Evolutionary conservation across 192 early-diverging fungal species (phyloP).

Genomic region (Diversispora eburnea): DNA sequence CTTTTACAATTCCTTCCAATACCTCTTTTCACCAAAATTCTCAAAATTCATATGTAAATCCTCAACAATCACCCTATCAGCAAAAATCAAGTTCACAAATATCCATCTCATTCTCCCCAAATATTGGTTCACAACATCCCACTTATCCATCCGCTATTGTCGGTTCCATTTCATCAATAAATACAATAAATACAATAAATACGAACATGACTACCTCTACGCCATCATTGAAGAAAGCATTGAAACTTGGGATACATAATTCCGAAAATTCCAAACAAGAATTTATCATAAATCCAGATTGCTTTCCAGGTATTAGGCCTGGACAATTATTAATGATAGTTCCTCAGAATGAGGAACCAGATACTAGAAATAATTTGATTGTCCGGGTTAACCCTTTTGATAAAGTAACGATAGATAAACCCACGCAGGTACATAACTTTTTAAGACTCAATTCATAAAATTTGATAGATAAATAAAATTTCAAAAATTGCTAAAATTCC

Average conservation of each 20-base stretch:
- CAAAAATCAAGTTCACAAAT: no score
- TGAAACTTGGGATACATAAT: slow-evolving; percentile 55
- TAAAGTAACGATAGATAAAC: slow-evolving; percentile 46
- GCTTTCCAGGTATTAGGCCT: slow-evolving; percentile 52
- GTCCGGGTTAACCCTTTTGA: slow-evolving; percentile 53
- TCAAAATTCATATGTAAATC: no score
- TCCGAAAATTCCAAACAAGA: slow-evolving; percentile 56
- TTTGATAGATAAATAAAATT: no score
- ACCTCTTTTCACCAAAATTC: no score
- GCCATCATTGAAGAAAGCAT: slow-evolving; percentile 30
- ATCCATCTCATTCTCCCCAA: no score
- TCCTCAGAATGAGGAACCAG: slow-evolving; percentile 34
- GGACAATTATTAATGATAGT: slow-evolving; percentile 68
- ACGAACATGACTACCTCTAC: background rate
- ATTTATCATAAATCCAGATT: slow-evolving; percentile 67
- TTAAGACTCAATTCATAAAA: background rate
- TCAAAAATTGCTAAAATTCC: background rate
- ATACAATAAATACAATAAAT: background rate
- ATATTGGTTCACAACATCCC: no score
- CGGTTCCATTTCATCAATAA: background rate
- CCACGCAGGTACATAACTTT: background rate
- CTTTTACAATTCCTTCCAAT: no score
- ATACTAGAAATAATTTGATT: slow-evolving; percentile 41
- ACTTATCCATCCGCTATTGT: background rate
- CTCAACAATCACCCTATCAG: no score